Evolutionary conservation across 163 green algal genomes (phyloP).

Genomic region (Scenedesmus sp.): DNA sequence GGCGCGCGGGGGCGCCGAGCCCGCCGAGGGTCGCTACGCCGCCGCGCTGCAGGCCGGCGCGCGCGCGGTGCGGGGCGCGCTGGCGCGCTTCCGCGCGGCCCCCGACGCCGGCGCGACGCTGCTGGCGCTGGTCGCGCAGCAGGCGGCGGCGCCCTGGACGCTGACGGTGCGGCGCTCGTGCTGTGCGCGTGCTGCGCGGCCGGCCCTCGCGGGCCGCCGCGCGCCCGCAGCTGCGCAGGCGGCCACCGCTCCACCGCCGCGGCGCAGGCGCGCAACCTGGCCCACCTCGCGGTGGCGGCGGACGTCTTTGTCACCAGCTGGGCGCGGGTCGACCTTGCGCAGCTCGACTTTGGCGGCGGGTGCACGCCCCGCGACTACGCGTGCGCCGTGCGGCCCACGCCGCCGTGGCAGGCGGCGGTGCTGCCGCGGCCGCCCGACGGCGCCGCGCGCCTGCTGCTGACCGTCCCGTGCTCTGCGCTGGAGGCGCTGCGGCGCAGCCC

Average conservation of each 20-base stretch:
- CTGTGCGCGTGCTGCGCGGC: no score
- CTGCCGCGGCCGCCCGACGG: conserved; percentile 5
- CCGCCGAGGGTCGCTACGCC: neutral
- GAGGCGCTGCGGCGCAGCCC: neutral
- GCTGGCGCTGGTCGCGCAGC: conserved; percentile 17
- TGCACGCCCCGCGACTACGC: conserved; percentile 1
- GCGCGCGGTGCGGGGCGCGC: neutral
- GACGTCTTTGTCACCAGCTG: conserved; percentile 36
- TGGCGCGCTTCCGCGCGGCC: conserved; percentile 1
- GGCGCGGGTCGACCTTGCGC: neutral
- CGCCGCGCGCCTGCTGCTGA: conserved; percentile 29
- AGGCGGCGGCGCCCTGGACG: conserved; percentile 11
- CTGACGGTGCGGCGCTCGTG: neutral
- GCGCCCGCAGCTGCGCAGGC: no score
- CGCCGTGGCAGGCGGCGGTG: conserved; percentile 31
- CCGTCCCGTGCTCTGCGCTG: conserved; percentile 13
- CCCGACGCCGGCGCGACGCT: neutral
- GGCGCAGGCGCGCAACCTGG: conserved; percentile 27
- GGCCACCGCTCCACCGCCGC: no score
- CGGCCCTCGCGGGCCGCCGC: no score
- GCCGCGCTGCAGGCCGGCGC: conserved; percentile 3
- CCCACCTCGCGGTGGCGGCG: neutral
- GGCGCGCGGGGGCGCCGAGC: neutral
- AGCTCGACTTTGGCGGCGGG: conserved; percentile 41
- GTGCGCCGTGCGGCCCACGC: conserved; percentile 9